phyloP scores from a whole-genome alignment of 768 basidiomycete genomes.

The Neoboletus subvelutipes region DNA sequence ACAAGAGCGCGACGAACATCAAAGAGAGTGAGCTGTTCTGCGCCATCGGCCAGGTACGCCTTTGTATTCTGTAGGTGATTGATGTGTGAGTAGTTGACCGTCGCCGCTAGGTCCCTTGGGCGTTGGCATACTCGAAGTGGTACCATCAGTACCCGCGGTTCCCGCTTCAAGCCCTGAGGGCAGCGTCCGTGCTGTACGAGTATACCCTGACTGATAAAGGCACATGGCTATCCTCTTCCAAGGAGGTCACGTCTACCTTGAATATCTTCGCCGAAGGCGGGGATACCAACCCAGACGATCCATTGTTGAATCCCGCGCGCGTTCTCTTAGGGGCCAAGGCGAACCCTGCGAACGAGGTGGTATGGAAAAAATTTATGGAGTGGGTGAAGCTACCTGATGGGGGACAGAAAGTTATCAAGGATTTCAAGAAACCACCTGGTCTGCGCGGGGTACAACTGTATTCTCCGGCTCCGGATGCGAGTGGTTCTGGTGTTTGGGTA shows the following conservation, averaged over 20 bases:
- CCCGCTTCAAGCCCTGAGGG: conserved; percentile 47
- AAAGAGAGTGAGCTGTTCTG: conserved; percentile 52
- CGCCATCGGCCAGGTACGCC: conserved; percentile 45
- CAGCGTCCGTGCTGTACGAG: conserved; percentile 47
- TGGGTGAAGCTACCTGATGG: conserved; percentile 43
- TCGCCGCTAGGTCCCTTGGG: conserved; percentile 52
- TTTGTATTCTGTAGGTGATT: conserved; percentile 1
- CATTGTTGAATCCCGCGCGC: conserved; percentile 49
- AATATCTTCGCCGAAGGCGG: conserved; percentile 42
- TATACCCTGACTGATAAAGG: conserved; percentile 56
- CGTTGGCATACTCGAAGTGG: conserved; percentile 50
- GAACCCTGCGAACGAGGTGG: conserved; percentile 21
- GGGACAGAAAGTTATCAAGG: conserved; percentile 43
- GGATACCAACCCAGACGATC: conserved; percentile 38
- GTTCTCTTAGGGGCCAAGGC: conserved; percentile 39
- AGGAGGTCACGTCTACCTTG: conserved; percentile 32
- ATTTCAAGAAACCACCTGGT: conserved; percentile 34
- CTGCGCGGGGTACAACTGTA: conserved; percentile 32
- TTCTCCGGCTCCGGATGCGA: conserved; percentile 25
- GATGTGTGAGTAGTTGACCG: not conserved
- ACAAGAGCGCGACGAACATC: conserved; percentile 61
- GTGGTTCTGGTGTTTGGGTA: not conserved
- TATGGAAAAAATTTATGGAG: conserved; percentile 41
- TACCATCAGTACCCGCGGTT: conserved; percentile 59
- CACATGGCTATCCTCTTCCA: conserved; percentile 45